Evolutionary conservation across 345 rosid species (phyloP).

Genomic region (Noccaea caerulescens): DNA sequence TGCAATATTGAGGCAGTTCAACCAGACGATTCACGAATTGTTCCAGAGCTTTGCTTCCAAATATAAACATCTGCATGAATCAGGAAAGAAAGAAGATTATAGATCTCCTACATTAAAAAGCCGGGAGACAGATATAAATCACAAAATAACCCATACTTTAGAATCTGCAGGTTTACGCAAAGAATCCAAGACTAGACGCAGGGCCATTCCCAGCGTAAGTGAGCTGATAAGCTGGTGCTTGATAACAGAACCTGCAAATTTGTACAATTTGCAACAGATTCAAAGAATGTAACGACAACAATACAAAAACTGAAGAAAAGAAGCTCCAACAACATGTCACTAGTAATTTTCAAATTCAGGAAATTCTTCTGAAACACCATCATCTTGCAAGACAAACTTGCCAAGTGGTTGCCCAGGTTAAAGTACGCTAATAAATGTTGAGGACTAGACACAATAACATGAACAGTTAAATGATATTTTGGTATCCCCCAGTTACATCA

Average conservation of each 20-base stretch:
- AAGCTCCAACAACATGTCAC: slow-evolving; percentile 15
- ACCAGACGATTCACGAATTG: slow-evolving; percentile 93
- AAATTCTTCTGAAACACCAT: slow-evolving; percentile 8
- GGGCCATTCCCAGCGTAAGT: slow-evolving; percentile 88
- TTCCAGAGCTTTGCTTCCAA: slow-evolving; percentile 95
- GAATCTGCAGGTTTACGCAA: slow-evolving; percentile 98
- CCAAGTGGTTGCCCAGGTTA: neutral
- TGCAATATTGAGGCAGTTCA: slow-evolving; percentile 99
- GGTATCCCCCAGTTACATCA: slow-evolving; percentile 7
- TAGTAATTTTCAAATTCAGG: slow-evolving; percentile 9
- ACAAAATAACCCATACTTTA: slow-evolving; percentile 57
- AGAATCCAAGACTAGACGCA: slow-evolving; percentile 93
- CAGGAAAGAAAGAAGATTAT: slow-evolving; percentile 22
- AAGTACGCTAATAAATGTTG: neutral
- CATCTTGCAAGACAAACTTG: slow-evolving; percentile 4
- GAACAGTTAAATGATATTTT: neutral
- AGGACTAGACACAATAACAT: neutral
- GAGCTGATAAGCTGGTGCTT: slow-evolving; percentile 97
- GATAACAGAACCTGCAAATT: slow-evolving; percentile 81
- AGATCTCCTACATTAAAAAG: slow-evolving; percentile 13
- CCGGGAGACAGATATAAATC: slow-evolving; percentile 2
- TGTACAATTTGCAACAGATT: slow-evolving; percentile 20
- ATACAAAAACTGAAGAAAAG: slow-evolving; percentile 2
- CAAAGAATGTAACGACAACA: slow-evolving; percentile 16
- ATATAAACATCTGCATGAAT: slow-evolving; percentile 82